phyloP scores from a whole-genome alignment of 2,329 filamentous ascomycete species.

The Mycogone perniciosa region DNA sequence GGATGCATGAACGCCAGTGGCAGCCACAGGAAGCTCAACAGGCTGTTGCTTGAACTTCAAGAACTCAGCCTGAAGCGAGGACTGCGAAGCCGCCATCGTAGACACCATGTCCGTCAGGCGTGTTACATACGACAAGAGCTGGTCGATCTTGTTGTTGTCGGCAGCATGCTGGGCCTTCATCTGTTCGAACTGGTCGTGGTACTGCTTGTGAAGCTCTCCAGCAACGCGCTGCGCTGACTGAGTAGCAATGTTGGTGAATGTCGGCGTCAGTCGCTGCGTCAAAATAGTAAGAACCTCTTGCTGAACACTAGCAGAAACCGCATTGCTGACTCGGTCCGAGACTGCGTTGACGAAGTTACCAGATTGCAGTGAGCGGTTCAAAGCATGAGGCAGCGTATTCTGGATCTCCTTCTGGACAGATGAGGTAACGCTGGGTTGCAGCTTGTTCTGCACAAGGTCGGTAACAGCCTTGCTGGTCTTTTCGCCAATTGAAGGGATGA shows the following conservation, averaged over 20 bases:
- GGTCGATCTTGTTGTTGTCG: slow-evolving; percentile 61
- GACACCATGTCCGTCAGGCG: slow-evolving; percentile 63
- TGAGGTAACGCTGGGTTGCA: slow-evolving; percentile 60
- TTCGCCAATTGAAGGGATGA: slow-evolving; percentile 68
- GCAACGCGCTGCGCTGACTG: slow-evolving; percentile 62
- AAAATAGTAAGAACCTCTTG: slow-evolving; percentile 58
- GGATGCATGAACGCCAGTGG: slow-evolving; percentile 17
- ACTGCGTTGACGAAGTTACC: slow-evolving; percentile 67
- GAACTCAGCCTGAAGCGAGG: slow-evolving; percentile 60
- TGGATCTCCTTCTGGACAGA: slow-evolving; percentile 68
- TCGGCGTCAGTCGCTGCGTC: slow-evolving; percentile 57
- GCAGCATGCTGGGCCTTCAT: slow-evolving; percentile 44
- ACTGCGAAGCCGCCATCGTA: slow-evolving; percentile 61
- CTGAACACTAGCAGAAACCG: slow-evolving; percentile 62
- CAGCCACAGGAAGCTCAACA: slow-evolving; percentile 34
- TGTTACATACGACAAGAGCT: slow-evolving; percentile 61
- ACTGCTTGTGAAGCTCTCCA: slow-evolving; percentile 60
- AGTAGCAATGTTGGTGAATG: slow-evolving; percentile 57
- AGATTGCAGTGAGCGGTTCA: slow-evolving; percentile 52
- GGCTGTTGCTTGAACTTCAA: slow-evolving; percentile 50
- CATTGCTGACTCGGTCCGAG: slow-evolving; percentile 60
- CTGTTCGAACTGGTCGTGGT: slow-evolving; percentile 44
- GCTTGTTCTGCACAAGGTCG: slow-evolving; percentile 61
- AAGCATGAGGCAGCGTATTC: slow-evolving; percentile 59
- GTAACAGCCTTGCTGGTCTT: slow-evolving; percentile 62